These are phyloP conservation scores for Citrus reticulata DNA, from an alignment of 345 rosid species.

Conservation along the genomic window DNA sequence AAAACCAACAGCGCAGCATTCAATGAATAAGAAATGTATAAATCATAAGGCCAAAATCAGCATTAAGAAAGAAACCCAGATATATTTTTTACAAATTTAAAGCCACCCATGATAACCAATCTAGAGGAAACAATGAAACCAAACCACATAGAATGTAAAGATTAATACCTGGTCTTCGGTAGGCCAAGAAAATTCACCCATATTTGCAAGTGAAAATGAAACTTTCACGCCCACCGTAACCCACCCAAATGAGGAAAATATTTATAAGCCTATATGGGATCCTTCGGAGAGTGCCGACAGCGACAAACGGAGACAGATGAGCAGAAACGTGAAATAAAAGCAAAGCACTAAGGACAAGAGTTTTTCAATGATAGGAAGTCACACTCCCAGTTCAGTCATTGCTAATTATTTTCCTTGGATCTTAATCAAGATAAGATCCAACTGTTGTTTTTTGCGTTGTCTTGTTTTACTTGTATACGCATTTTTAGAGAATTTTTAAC, in stretches of 20 bases:
- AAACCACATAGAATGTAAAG: neutral
- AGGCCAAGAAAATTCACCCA: constrained; percentile 24
- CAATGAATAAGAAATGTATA: neutral
- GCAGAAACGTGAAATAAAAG: neutral
- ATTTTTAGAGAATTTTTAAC: too few species aligned
- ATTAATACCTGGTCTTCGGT: constrained; percentile 16
- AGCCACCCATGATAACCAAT: neutral
- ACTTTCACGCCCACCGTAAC: neutral
- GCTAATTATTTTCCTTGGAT: neutral
- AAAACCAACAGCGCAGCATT: neutral
- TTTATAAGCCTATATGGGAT: neutral
- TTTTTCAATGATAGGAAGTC: neutral
- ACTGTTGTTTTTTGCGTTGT: neutral
- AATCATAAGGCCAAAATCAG: neutral
- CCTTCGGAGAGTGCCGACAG: too few species aligned
- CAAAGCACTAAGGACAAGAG: neutral
- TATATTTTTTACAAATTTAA: neutral
- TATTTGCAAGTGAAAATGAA: neutral
- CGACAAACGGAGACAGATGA: neutral
- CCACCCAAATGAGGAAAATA: neutral
- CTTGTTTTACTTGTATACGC: too few species aligned
- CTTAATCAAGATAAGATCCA: neutral
- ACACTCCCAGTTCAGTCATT: neutral
- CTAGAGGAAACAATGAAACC: neutral
- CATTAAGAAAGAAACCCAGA: neutral